Evolutionary conservation across 1,139 yeast genomes (phyloP), one percentile per base, ranked within the genome.

Genomic region (Suhomyces choctaworum): DNA sequence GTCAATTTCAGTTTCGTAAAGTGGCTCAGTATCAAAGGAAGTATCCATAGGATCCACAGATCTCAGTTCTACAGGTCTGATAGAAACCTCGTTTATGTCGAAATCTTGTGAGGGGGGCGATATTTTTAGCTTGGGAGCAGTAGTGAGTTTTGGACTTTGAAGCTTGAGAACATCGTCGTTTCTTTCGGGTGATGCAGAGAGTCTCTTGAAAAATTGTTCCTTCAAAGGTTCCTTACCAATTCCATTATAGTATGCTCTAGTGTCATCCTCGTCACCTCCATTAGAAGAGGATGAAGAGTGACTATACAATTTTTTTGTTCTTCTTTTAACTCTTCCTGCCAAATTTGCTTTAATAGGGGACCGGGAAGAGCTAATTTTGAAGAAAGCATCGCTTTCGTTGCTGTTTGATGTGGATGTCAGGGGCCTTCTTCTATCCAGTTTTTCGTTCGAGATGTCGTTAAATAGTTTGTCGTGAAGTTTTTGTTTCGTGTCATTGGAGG

Each of bases 401-500:
- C 41, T 32, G 13, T 30, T 33, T 2, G 39, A 22, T 4, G 36
- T 26, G 4, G 42, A 30, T 16, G 40, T 34, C 38, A 33, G 41
- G 7, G 14, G 26, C 14, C 41, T 32, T 32, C 39, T 41, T 32
- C 14, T 38, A 7, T 19, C 5, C 3, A n/a, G 28, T 14, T 24
- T 32, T 4, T 30, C 25, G 6, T 11, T 10, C 5, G 7, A 16
- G 10, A 23, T 22, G 5, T 17, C 31, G 2, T 11, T 12, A 47
- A 66, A 66, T 10, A 66, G 42, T 36, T 47, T 56, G 40, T 66
- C 72, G 33, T 66, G 66, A 23, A 63, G 40, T 40, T 63, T 43
- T 11, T 34, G 17, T 19, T 31, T 40, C 7, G 11, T 10, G 16
- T 38, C 37, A 4, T 11, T 25, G 2, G 40, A 32, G 4, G 37